These are phyloP conservation scores for Fusarium sororula DNA, from an alignment of 2,329 filamentous ascomycete species.

Conservation along the genomic window DNA sequence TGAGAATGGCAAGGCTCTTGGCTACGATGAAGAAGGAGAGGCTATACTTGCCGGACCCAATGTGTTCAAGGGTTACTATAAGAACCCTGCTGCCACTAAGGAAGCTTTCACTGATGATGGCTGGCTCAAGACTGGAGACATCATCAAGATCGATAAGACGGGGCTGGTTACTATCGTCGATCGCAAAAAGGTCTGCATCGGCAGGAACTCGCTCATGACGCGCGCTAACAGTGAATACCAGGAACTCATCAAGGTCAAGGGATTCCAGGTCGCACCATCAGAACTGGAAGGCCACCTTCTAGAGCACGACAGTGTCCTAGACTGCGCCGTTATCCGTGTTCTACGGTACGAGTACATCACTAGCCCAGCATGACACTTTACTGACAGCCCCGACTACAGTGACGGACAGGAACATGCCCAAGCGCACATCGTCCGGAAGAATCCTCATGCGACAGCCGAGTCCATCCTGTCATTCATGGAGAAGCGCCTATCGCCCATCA, in stretches of 20 bases:
- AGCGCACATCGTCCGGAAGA: slow-evolving; percentile 1
- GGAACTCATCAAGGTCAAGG: slow-evolving; percentile 13
- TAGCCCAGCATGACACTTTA: too few species aligned
- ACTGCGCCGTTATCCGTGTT: slow-evolving; percentile 7
- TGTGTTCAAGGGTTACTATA: slow-evolving; percentile 1
- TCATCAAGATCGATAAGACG: neutral
- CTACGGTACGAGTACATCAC: neutral
- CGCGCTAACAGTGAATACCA: neutral
- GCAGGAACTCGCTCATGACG: accelerated
- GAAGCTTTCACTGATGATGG: neutral
- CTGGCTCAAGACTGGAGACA: slow-evolving; percentile 3
- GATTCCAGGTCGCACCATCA: slow-evolving; percentile 10
- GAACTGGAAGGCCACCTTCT: slow-evolving; percentile 16
- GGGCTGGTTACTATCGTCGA: neutral
- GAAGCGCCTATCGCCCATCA: neutral
- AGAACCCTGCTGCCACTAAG: neutral
- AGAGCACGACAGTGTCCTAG: neutral
- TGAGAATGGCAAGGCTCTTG: neutral
- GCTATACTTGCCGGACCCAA: neutral
- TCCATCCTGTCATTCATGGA: slow-evolving; percentile 4
- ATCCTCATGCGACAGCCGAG: neutral
- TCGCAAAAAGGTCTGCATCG: neutral
- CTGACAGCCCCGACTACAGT: neutral
- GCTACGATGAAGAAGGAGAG: neutral
- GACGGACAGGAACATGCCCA: slow-evolving; percentile 1